Evolutionary conservation across 495 filamentous ascomycete species (phyloP), one percentile per base, ranked within the genome.

Genomic region (Penicillium longicatenatum): DNA sequence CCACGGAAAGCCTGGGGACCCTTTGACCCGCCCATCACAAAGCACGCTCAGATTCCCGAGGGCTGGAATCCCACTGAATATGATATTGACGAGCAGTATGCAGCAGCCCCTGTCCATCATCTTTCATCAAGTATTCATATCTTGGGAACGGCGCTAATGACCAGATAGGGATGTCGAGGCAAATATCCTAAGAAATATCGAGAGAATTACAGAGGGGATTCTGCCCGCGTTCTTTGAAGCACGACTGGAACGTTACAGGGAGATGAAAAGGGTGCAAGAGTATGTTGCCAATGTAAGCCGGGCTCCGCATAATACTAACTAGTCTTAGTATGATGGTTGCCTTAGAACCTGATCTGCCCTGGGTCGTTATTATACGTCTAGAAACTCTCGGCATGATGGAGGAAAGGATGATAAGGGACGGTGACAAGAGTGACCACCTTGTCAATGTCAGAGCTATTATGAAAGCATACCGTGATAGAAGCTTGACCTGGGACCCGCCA

Each of bases 191-290:
- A 31, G 57, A 39, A 50, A 47, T n/a, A 11, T 43, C 4, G 51
- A 50, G 19, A 55, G 57, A 20, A 55, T 60, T 9, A 26, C 33
- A 7, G 52, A 60, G n/a, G 29, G 44, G 24, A 55, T 60, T 11
- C 26, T 60, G 26, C 52, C 52, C n/a, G 6, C 20, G 4, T 22
- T 60, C 17, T 60, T 55, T 30, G 5, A 55, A 12, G 2, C 11
- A 2, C 37, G 51, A 19, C 22, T 60, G 22, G 21, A 35, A 4
- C 24, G n/a, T 1, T 55, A 55, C n/a, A 12, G 42, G n/a, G 12
- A 35, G 20, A 50, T 16, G 39, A 50, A 33, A 17, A 17, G 12
- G 4, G 26, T 35, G 8, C 33, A 29, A 8, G 24, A 60, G 47
- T 31, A 50, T 31, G 14, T 29, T 20, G 3, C 45, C n/a, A 10